These are phyloP conservation scores for Eucalyptus melliodora DNA, from an alignment of 345 rosid species.

Conservation along the genomic window DNA sequence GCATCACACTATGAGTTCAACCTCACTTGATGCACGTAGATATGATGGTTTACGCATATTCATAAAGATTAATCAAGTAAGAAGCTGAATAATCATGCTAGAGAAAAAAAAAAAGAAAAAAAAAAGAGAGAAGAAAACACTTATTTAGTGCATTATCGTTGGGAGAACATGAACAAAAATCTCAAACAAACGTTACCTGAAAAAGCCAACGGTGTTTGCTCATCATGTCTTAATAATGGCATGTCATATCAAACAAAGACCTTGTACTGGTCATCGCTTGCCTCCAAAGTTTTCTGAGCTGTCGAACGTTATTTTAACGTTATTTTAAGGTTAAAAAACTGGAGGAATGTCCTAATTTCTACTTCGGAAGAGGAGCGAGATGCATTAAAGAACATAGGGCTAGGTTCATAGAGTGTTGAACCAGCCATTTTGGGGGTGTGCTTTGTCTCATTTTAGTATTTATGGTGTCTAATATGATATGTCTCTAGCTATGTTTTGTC, in stretches of 20 bases:
- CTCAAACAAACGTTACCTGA: not conserved
- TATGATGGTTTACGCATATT: not conserved
- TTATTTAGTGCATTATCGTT: not conserved
- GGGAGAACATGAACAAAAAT: not conserved
- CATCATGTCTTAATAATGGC: not conserved
- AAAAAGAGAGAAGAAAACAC: not conserved
- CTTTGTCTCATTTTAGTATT: not conserved
- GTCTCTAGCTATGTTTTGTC: no score
- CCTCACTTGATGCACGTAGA: not conserved
- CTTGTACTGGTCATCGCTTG: not conserved
- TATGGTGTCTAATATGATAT: not conserved
- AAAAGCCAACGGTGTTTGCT: not conserved
- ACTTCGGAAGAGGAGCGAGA: not conserved
- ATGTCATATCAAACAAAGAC: not conserved
- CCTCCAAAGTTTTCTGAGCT: not conserved
- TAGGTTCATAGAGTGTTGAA: not conserved
- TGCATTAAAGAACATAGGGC: not conserved
- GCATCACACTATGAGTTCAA: not conserved
- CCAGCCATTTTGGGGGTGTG: not conserved
- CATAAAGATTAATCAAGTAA: not conserved
- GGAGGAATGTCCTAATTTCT: not conserved
- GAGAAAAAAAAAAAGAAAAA: fast-evolving
- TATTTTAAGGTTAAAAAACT: not conserved
- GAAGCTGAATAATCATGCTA: not conserved
- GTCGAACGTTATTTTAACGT: not conserved